Evolutionary conservation across 371 early-diverging fungal species (phyloP), one percentile per base, ranked within the genome.

Genomic region (Rhizopus arrhizus): DNA sequence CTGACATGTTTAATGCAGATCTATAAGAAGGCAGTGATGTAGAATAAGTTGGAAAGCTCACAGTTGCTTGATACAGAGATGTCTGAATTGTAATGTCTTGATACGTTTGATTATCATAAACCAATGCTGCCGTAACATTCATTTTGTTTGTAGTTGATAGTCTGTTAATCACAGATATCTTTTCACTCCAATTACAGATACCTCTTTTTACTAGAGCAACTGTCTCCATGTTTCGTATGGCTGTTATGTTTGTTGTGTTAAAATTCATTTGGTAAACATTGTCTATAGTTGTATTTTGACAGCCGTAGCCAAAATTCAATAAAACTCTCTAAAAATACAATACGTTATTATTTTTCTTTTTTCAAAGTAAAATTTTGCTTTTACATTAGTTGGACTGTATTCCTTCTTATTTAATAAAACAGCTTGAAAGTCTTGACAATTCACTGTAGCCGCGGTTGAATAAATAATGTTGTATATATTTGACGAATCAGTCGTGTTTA

Each of bases 131-230:
- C 3, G 60, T 47, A 32, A 67, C 15, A 38, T 51, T 60, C 8
- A 69, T 46, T 5, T 54, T n/a, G 29, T 61, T 49, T 11, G 46
- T 5, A 3, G 32, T 4, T 28, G 73, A 35, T n/a, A 70, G 38
- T 7, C 33, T 38, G 11, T 59, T 57, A 0, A 66, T 67, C 2
- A 40, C 53, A 5, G 53, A 12, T 32, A 73, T 31, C 12, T 73
- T 73, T 22, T 66, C 67, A 34, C 67, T 69, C 67, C 69, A 73
- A n/a, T 35, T 52, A 43, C 73, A 73, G 32, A 47, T n/a, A 5
- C 68, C 68, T 56, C 73, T 22, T 51, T 64, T 57, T 4, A 73
- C 64, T 11, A 73, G 50, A 2, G 70, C 73, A 6, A 73, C 40
- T 33, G 58, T 64, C 35, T 61, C 53, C n/a, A 52, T 53, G 36